Evolutionary conservation across 2,329 filamentous ascomycete species (phyloP), one percentile per base, ranked within the genome.

Genomic region (Fusarium illudens): DNA sequence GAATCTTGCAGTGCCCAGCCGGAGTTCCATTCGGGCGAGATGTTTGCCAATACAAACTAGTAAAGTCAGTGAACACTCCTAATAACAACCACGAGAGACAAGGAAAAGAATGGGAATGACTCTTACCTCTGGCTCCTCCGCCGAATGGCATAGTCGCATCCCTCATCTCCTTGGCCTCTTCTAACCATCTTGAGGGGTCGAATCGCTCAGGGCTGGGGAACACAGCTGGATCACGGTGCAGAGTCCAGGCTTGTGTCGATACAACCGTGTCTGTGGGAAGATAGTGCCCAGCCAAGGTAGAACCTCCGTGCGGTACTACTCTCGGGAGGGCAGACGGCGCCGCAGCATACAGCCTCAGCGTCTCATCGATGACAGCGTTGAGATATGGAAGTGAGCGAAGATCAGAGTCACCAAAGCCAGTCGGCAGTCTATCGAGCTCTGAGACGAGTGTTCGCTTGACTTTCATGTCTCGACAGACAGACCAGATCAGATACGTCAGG

Each of bases 401-500:
- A 19, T 48, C 25, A 15, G 11, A 84, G 68, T 2, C 71, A 6
- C 12, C 17, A 19, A 33, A 33, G 25, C 10, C 25, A 6, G 25
- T 1, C 12, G 46, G 27, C 27, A 50, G 46, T 32, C 8, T 15
- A 10, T 33, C 4, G 8, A 50, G 46, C 61, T 25, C 79, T 74
- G 2, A 84, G 58, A 4, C 78, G 70, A 1, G 71, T 65, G 20
- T 79, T 76, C 44, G 27, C 57, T 57, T 48, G 42, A 37, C 50
- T 20, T 20, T 15, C 4, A 2, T 29, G 34, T 19, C 37, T 32
- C 22, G 37, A 29, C 49, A 64, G 22, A 64, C 56, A 11, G 72
- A 65, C 79, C 79, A 84, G 6, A 81, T 66, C 1, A 83, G 68
- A 57, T 84, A 86, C 0, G 83, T 85, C 44, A 86, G 59, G 0